Base-by-base conservation (phyloP, 805 yeast genomes). In the Candida palmyrensis region DNA sequence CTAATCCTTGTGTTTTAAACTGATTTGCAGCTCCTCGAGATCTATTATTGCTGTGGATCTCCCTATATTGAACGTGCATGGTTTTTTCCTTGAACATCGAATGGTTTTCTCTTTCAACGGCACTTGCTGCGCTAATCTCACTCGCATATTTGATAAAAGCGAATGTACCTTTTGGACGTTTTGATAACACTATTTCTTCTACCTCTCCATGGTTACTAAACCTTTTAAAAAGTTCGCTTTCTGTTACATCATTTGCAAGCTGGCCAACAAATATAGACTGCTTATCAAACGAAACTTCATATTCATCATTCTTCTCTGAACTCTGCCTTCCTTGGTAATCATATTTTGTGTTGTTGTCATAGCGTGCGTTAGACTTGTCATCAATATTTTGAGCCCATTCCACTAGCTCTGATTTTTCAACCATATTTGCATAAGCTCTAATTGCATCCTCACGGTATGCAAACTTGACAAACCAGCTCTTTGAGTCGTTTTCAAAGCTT, bases 351-450 rank as follows among this genome's bases (percentile, higher is more conserved):
- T n/a, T n/a, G n/a, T 26, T 29, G 9, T n/a, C n/a, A 25, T 11
- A 47, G 45, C 18, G 30, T 35, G 32, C 40, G n/a, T 44, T 48
- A 17, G 49, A 51, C 23, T 53, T 58, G 44, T 70, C 73, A 30
- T 78, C 88, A 28, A 86, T 68, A 49, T 86, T 86, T 57, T 85
- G 89, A 0, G 92, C 87, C 96, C 96, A 86, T 47, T 82, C 87
- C 27, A 81, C 82, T 27, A 60, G 60, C 71, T 77, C 77, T n/a
- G 59, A 56, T 6, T 66, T 59, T 29, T 71, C 71, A 10, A 71
- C 66, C 40, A 82, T 62, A 45, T 71, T 73, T 3, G 92, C 88
- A 62, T 75, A 86, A 0, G 95, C 94, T 48, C 83, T 71, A 28
- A 85, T 83, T 9, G 96, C 95, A 55, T 87, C 95, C 52, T 84